Percentiles rank a stretch among this genome's conserved stretches.
These are phyloP conservation scores for Radiomyces spectabilis DNA, from an alignment of 192 early-diverging fungal species.

Conservation along the genomic window DNA sequence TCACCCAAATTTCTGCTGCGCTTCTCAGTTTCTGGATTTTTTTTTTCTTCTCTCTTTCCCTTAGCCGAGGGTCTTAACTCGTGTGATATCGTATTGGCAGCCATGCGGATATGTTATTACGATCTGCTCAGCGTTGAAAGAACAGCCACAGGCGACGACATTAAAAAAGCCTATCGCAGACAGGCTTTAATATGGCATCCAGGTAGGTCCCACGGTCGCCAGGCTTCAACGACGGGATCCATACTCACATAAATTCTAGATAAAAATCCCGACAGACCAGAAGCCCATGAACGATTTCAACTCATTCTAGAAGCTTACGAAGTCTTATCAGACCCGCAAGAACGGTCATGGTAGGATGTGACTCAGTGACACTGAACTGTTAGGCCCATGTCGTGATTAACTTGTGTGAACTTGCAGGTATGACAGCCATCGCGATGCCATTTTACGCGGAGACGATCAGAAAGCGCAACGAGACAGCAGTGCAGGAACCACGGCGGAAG, in stretches of 20 bases:
- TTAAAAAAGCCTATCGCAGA: constrained; percentile 84
- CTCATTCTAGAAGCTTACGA: constrained; percentile 92
- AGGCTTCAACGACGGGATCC: too few relatives aligned
- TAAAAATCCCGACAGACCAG: constrained; percentile 77
- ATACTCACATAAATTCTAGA: too few relatives aligned
- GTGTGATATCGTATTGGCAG: too few relatives aligned
- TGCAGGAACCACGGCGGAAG: constrained; percentile 50
- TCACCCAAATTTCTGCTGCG: too few relatives aligned
- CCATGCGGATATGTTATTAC: constrained; percentile 80
- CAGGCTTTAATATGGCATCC: constrained; percentile 77
- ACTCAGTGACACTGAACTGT: too few relatives aligned
- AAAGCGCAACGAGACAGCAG: constrained; percentile 35
- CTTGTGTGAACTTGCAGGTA: too few relatives aligned
- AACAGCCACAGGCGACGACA: constrained; percentile 60
- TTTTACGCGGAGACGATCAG: constrained; percentile 72
- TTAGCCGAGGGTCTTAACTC: too few relatives aligned
- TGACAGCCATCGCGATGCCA: constrained; percentile 88
- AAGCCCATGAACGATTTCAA: constrained; percentile 82
- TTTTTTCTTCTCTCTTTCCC: neutral
- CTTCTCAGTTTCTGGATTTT: too few relatives aligned
- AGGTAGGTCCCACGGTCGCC: constrained; percentile 30
- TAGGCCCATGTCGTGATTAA: too few relatives aligned
- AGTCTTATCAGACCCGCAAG: constrained; percentile 84
- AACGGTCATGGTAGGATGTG: constrained; percentile 84
- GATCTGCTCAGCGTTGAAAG: constrained; percentile 78